Evolutionary conservation across 2,329 filamentous ascomycete genomes (phyloP).

Genomic region (Diaporthe citri): DNA sequence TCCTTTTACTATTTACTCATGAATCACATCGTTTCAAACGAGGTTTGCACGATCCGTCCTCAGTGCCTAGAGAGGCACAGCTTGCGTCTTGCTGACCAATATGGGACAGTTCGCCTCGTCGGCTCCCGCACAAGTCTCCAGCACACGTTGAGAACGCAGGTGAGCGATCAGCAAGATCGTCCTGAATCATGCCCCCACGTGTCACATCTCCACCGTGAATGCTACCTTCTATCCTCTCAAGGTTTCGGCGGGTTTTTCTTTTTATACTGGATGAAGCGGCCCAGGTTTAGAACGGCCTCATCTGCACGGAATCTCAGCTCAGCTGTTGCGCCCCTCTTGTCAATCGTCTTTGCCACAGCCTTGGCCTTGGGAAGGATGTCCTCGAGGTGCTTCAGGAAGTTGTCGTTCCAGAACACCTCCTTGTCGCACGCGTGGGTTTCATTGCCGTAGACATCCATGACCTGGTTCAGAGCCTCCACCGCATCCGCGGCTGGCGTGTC

Average conservation of each 20-base stretch:
- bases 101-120: slow-evolving; percentile 26
- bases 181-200: background rate
- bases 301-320: slow-evolving; percentile 72
- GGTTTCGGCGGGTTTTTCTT: slow-evolving; percentile 63
- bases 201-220: slow-evolving; percentile 12
- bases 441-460: slow-evolving; percentile 77
- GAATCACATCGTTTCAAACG: slow-evolving; percentile 31
- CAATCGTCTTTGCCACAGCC: slow-evolving; percentile 69
- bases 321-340: slow-evolving; percentile 65
- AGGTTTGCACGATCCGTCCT: slow-evolving; percentile 32
- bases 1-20: slow-evolving; percentile 23
- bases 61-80: slow-evolving; percentile 30
- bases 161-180: slow-evolving; percentile 23
- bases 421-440: slow-evolving; percentile 69
- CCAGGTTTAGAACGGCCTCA: slow-evolving; percentile 71
- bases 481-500: slow-evolving; percentile 67
- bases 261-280: slow-evolving; percentile 75
- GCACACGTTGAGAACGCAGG: background rate
- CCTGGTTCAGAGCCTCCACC: slow-evolving; percentile 74
- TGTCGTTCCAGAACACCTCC: slow-evolving; percentile 74
- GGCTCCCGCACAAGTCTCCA: background rate
- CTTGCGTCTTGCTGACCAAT: slow-evolving; percentile 32
- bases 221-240: background rate
- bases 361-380: slow-evolving; percentile 65
- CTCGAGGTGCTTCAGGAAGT: slow-evolving; percentile 71